Base-by-base conservation (phyloP, 2,329 filamentous ascomycete species). In the Fragosphaeria purpurea region DNA sequence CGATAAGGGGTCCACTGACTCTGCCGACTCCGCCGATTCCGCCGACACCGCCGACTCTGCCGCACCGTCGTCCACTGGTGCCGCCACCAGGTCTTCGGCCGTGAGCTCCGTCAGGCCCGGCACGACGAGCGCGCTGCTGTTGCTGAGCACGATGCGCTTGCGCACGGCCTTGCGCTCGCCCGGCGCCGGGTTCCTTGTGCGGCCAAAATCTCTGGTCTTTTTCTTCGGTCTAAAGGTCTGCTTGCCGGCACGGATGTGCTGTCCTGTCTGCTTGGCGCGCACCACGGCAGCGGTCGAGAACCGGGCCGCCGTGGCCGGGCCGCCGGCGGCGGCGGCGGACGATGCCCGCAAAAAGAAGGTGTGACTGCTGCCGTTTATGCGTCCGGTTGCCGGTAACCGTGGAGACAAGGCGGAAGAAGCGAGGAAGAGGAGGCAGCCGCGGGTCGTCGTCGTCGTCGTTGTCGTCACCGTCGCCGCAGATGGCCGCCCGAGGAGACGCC, bases 111-210 rank as follows among this genome's bases (percentile, higher is more conserved):
- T 69, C 58, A 95, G 73, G 9, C 80, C 85, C 31, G 73, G 63
- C 7, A 97, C 85, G 53, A 84, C 80, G 39, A 96, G 72, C 46
- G 93, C 93, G 69, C 95, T 97, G 67, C 87, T 86, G 70, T 97
- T 98, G 73, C 85, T 91, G 54, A 98, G 80, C 53, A 94, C 82
- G 61, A 98, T 87, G 59, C 87, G 82, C 73, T 94, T 95, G 57
- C 89, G 83, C 63, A 87, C 74, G 33, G 87, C 86, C 70, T 89
- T 95, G 58, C 90, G 82, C 74, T 96, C 90, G 57, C 90, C 91
- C 4, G 80, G 75, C 10, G 72, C 72, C 22, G 86, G 85, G 12
- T 80, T 74, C 66, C 76, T 79, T 50, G 70, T 64, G 32, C 68
- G 66, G 32, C 65, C 66, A 43, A 71, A 61, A 12, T 66, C 70